phyloP scores from a whole-genome alignment of 2,329 filamentous ascomycete species.

The Monilinia aucupariae region DNA sequence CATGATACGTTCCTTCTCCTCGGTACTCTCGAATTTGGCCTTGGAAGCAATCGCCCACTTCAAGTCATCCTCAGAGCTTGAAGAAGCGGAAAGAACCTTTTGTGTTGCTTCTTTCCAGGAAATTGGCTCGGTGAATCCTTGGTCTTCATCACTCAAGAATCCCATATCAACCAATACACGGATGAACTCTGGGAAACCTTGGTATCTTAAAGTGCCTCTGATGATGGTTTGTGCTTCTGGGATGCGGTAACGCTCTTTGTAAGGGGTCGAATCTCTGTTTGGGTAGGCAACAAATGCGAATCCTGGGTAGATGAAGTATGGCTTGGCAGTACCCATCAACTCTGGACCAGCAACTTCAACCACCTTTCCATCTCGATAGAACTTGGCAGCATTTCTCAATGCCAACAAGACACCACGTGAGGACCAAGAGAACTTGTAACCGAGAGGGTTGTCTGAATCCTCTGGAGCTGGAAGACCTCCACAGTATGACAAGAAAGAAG shows the following conservation, averaged over 20 bases:
- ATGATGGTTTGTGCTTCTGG: conserved; percentile 86
- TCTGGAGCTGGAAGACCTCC: conserved; percentile 70
- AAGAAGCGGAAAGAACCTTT: conserved; percentile 65
- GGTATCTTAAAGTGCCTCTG: conserved; percentile 76
- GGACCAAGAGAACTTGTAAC: conserved; percentile 76
- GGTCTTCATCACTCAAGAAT: conserved; percentile 70
- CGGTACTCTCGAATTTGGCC: conserved; percentile 62
- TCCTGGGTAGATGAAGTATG: conserved; percentile 77
- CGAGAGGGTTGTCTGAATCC: conserved; percentile 79
- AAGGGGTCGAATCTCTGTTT: conserved; percentile 84
- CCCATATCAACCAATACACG: conserved; percentile 82
- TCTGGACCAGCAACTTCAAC: conserved; percentile 58
- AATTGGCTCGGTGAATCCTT: conserved; percentile 58
- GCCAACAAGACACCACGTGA: conserved; percentile 78
- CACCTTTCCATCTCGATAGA: conserved; percentile 72
- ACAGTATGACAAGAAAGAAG: conserved; percentile 66
- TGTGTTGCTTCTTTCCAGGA: conserved; percentile 82
- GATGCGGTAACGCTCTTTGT: conserved; percentile 85
- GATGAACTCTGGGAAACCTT: conserved; percentile 87
- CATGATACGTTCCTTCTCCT: conserved; percentile 65
- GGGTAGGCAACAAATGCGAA: conserved; percentile 89
- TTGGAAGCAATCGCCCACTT: conserved; percentile 68
- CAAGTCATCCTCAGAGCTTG: conserved; percentile 63
- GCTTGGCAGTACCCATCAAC: conserved; percentile 82
- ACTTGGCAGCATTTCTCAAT: conserved; percentile 77